Evolutionary conservation across 2,329 filamentous ascomycete species (phyloP).

Genomic region (Microsporum audouinii): DNA sequence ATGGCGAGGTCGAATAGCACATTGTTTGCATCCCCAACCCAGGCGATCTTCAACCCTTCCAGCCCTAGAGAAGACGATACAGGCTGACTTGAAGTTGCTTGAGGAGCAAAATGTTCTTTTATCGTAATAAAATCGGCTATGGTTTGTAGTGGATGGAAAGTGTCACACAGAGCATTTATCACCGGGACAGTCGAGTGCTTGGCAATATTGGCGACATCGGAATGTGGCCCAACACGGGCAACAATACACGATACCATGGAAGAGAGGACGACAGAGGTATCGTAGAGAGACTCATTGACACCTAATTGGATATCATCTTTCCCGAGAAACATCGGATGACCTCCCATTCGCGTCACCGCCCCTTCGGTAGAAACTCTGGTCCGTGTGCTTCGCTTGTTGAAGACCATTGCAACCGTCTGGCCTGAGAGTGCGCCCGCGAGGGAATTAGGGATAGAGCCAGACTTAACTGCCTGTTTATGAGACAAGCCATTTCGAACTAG

Average conservation of each 20-base stretch:
- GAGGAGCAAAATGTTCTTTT: constrained; percentile 58
- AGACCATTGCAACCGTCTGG: constrained; percentile 86
- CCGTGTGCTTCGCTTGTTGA: constrained; percentile 88
- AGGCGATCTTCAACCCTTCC: constrained; percentile 79
- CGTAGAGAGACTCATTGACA: constrained; percentile 85
- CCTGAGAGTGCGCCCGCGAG: constrained; percentile 56
- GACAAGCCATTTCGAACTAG: constrained; percentile 71
- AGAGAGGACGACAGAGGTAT: constrained; percentile 86
- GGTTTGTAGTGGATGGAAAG: constrained; percentile 86
- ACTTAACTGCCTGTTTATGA: constrained; percentile 68
- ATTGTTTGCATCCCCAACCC: constrained; percentile 95
- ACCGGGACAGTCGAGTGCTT: constrained; percentile 66
- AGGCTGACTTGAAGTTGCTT: constrained; percentile 17
- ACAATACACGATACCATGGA: constrained; percentile 81
- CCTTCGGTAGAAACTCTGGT: constrained; percentile 90
- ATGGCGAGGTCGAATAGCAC: constrained; percentile 90
- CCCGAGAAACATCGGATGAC: constrained; percentile 91
- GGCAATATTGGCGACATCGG: constrained; percentile 60
- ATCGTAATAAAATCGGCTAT: constrained; percentile 92
- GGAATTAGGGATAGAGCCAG: constrained; percentile 47
- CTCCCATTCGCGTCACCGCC: constrained; percentile 76
- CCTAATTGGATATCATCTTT: constrained; percentile 94
- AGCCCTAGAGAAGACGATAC: constrained; percentile 49
- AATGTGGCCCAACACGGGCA: constrained; percentile 64
- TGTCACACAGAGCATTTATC: constrained; percentile 78